phyloP scores from a whole-genome alignment of 345 rosid species.

The Gossypium ekmanianum region DNA sequence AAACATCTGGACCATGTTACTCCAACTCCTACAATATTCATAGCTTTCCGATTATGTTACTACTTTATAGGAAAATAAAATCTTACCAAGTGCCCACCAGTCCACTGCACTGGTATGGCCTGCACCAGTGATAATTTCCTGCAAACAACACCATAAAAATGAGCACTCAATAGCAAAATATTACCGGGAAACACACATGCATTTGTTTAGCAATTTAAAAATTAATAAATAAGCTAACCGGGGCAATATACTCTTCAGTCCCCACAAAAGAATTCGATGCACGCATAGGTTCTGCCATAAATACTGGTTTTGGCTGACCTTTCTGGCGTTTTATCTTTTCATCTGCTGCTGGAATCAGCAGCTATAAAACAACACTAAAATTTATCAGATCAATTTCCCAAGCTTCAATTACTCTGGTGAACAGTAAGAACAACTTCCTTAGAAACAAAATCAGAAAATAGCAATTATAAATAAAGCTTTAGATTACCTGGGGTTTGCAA shows the following conservation, averaged over 20 bases:
- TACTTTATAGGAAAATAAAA: neutral
- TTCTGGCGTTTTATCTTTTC: slow-evolving; percentile 57
- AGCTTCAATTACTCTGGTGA: neutral
- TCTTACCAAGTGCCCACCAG: slow-evolving; percentile 98
- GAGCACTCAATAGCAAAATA: neutral
- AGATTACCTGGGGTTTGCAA: slow-evolving; percentile 77
- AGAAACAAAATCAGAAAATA: too few species aligned
- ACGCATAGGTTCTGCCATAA: slow-evolving; percentile 93
- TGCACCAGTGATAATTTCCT: slow-evolving; percentile 87
- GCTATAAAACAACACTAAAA: slow-evolving; percentile 36
- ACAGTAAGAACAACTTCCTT: neutral
- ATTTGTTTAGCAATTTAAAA: neutral
- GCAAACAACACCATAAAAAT: slow-evolving; percentile 7
- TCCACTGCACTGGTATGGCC: slow-evolving; percentile 98
- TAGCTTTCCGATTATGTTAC: neutral
- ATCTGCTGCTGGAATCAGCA: slow-evolving; percentile 50
- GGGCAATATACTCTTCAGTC: slow-evolving; percentile 97
- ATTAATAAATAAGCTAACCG: slow-evolving; percentile 41
- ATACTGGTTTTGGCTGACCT: slow-evolving; percentile 57
- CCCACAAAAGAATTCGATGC: slow-evolving; percentile 98
- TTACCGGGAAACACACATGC: neutral
- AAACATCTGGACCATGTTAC: too few species aligned
- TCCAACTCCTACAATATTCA: too few species aligned
- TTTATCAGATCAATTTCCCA: neutral
- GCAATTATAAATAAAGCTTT: neutral